Evolutionary conservation across 148 eudicot species (phyloP).

Genomic region (Diospyros lotus): DNA sequence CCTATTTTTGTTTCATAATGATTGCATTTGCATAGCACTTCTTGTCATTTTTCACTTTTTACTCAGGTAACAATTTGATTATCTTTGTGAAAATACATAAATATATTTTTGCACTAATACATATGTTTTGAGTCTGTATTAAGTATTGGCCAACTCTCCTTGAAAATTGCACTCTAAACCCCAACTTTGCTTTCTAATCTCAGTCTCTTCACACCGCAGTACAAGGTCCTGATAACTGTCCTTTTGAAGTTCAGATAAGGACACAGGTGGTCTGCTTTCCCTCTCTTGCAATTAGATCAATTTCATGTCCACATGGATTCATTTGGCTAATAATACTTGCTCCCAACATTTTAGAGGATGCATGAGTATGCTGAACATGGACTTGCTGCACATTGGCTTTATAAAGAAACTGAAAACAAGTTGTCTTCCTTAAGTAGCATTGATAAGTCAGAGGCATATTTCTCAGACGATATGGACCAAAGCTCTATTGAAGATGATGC

Average conservation of each 20-base stretch:
- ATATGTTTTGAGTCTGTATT: neutral
- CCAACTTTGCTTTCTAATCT: conserved; percentile 25
- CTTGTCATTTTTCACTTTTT: conserved; percentile 1
- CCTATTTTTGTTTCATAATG: neutral
- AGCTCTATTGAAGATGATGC: conserved; percentile 36
- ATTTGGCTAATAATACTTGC: conserved; percentile 5
- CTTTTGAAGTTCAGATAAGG: conserved; percentile 93
- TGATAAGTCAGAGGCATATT: conserved; percentile 38
- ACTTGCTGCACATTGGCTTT: conserved; percentile 97
- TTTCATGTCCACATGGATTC: neutral
- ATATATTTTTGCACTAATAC: neutral
- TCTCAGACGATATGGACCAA: conserved; percentile 45
- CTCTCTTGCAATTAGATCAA: conserved; percentile 11
- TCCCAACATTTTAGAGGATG: conserved; percentile 58
- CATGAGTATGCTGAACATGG: conserved; percentile 97
- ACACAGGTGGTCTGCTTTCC: conserved; percentile 56
- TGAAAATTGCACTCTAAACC: neutral
- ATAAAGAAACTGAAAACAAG: conserved; percentile 68
- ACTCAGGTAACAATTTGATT: neutral
- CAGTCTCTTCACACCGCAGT: conserved; percentile 99
- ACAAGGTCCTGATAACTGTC: conserved; percentile 76
- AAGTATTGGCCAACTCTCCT: neutral
- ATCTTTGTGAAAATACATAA: neutral
- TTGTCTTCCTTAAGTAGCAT: conserved; percentile 32
- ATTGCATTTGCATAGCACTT: neutral